Base-by-base conservation (phyloP, 768 basidiomycete species). In the Dacryopinax primogenitus region DNA sequence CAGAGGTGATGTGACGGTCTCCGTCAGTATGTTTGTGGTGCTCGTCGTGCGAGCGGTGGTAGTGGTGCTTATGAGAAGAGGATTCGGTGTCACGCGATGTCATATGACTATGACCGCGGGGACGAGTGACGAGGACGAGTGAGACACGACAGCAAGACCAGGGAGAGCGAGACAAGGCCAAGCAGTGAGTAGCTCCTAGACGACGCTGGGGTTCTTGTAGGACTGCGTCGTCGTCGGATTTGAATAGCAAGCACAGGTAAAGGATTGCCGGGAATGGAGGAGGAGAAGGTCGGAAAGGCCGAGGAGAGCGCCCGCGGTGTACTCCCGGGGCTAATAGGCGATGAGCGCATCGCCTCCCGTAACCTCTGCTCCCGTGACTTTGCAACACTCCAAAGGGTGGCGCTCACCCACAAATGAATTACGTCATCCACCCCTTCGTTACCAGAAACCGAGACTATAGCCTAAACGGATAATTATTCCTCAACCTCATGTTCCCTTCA, bases 271-370 rank as follows among this genome's bases (percentile, higher is more conserved):
- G 51, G 51, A 58, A 28, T 58, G 51, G 51, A 21, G 45, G 23
- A 7, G 45, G 37, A 11, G 37, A n/a, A 37, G 36, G 36, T 37
- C 11, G 9, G 36, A 44, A 23, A 18, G 4, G 41, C n/a, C 23
- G 41, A 18, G 41, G 23, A 23, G 41, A 44, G 41, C 41, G 41
- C 41, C 41, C 23, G n/a, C n/a, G 41, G 4, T 44, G 41, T 23
- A 44, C 18, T 44, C 41, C 41, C 41, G 41, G 18, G 23, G 7
- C 41, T 6, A 15, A 23, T 58, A 30, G 51, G 51, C 51, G 51
- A 58, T 58, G 51, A 58, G 30, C 51, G 51, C 51, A 58, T 58
- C 51, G 51, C 51, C 51, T 30, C 41, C 51, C 51, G 41, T 37
- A 15, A 2, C 13, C 51, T 58, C 51, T 58, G 51, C 51, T 58